phyloP scores from a whole-genome alignment of 2,329 filamentous ascomycete species.

The Fusarium verticillioides region DNA sequence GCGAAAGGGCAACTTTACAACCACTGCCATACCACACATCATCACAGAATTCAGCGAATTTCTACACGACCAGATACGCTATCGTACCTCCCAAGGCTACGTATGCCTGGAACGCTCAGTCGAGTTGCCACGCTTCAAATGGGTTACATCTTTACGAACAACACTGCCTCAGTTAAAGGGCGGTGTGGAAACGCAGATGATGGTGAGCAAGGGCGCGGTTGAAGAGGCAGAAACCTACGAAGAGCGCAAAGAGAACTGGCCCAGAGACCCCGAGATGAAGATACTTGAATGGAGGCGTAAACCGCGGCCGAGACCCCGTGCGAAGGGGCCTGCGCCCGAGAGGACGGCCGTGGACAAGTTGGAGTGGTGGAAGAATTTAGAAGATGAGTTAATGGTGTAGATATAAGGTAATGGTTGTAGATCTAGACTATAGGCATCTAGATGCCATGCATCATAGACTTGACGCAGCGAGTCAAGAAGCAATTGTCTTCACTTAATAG shows the following conservation, averaged over 20 bases:
- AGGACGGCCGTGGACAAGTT: constrained; percentile 21
- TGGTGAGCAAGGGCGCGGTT: constrained; percentile 25
- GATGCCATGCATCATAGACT: background rate
- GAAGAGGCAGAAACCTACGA: constrained; percentile 20
- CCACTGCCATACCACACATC: constrained; percentile 45
- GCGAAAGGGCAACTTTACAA: constrained; percentile 39
- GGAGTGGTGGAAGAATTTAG: constrained; percentile 47
- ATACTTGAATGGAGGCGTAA: constrained; percentile 42
- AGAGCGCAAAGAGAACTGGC: constrained; percentile 35
- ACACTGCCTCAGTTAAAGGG: constrained; percentile 45
- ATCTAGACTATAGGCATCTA: constrained; percentile 8
- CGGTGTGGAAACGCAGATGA: constrained; percentile 9
- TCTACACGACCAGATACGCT: constrained; percentile 45
- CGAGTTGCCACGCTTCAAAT: constrained; percentile 36
- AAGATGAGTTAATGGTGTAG: constrained; percentile 48
- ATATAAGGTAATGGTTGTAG: background rate
- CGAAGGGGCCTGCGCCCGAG: constrained; percentile 37
- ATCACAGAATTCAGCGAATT: constrained; percentile 50
- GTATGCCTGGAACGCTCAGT: constrained; percentile 43
- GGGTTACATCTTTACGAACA: constrained; percentile 32
- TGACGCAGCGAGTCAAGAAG: background rate
- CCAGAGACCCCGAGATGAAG: constrained; percentile 32
- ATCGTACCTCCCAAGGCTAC: constrained; percentile 49
- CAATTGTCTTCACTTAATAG: background rate
- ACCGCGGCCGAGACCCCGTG: constrained; percentile 34